phyloP scores from a whole-genome alignment of 2,329 filamentous ascomycete species.

The Pseudodiploospora longispora region DNA sequence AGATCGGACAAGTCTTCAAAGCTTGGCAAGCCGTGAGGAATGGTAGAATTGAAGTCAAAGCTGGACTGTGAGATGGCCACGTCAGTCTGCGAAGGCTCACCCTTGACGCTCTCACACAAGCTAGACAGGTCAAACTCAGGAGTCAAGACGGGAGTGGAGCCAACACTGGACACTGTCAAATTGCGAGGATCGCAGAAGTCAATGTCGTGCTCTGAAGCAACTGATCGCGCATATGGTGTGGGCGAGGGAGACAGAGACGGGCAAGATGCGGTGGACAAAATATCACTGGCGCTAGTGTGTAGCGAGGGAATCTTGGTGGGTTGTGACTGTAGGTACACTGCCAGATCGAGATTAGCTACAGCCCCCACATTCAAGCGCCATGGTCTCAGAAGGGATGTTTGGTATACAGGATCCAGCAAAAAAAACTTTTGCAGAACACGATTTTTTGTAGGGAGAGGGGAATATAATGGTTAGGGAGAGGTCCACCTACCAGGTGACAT shows the following conservation, averaged over 20 bases:
- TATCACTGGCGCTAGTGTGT: slow-evolving; percentile 57
- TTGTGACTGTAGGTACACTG: slow-evolving; percentile 44
- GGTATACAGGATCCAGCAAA: too few species aligned
- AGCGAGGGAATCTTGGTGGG: slow-evolving; percentile 48
- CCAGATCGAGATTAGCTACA: slow-evolving; percentile 27
- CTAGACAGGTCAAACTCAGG: slow-evolving; percentile 60
- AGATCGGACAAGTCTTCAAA: slow-evolving; percentile 86
- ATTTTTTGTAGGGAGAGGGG: not conserved
- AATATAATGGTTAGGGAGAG: not conserved
- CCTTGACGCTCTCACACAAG: slow-evolving; percentile 53
- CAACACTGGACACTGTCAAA: slow-evolving; percentile 58
- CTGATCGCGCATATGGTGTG: slow-evolving; percentile 64
- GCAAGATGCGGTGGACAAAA: slow-evolving; percentile 67
- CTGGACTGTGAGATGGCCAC: slow-evolving; percentile 29
- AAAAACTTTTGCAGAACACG: too few species aligned
- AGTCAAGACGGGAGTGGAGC: slow-evolving; percentile 40
- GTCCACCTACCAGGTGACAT: slow-evolving; percentile 77
- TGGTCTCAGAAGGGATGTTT: too few species aligned
- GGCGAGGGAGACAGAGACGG: slow-evolving; percentile 84
- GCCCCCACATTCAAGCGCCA: too few species aligned
- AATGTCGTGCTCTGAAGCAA: slow-evolving; percentile 62
- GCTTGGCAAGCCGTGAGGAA: slow-evolving; percentile 54
- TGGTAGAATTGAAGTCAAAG: slow-evolving; percentile 45
- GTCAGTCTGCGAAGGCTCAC: slow-evolving; percentile 42
- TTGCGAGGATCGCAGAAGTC: slow-evolving; percentile 91